Evolutionary conservation across 345 rosid genomes (phyloP).

Genomic region (Eucalyptus lansdowneana): DNA sequence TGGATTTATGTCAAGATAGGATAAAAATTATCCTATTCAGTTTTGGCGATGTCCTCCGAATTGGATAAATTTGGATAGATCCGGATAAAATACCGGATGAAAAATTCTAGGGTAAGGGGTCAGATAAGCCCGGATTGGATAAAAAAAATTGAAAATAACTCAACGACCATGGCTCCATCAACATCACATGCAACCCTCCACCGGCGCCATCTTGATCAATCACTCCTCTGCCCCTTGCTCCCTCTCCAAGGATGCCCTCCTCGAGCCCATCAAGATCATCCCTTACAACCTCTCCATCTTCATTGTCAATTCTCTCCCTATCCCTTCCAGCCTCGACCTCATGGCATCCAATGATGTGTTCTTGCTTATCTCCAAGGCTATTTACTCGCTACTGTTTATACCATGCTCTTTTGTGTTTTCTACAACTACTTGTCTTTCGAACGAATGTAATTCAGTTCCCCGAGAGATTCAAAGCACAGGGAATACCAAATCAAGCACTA

Average conservation of each 20-base stretch:
- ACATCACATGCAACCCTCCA: too few relatives aligned
- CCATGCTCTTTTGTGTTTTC: background rate
- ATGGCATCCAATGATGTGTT: background rate
- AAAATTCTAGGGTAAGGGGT: fast-evolving
- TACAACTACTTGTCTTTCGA: background rate
- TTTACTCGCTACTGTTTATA: background rate
- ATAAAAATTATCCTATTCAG: background rate
- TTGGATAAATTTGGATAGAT: background rate
- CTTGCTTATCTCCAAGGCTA: background rate
- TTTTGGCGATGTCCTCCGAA: fast-evolving
- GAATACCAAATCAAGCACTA: background rate
- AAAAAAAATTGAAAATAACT: too few relatives aligned
- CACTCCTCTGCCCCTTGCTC: too few relatives aligned
- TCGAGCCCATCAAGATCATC: background rate
- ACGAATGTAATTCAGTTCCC: background rate
- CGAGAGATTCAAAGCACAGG: background rate
- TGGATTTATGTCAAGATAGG: background rate
- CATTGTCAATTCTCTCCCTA: background rate
- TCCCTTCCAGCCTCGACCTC: background rate
- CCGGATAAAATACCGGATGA: fast-evolving
- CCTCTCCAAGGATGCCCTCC: background rate
- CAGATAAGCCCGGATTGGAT: too few relatives aligned
- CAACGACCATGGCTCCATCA: too few relatives aligned
- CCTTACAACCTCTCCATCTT: background rate
- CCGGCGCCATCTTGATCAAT: too few relatives aligned